Percentiles rank a stretch among this genome's conserved stretches.
Evolutionary conservation across 768 basidiomycete genomes (phyloP).

Genomic region (Paxillus ammoniavirescens): DNA sequence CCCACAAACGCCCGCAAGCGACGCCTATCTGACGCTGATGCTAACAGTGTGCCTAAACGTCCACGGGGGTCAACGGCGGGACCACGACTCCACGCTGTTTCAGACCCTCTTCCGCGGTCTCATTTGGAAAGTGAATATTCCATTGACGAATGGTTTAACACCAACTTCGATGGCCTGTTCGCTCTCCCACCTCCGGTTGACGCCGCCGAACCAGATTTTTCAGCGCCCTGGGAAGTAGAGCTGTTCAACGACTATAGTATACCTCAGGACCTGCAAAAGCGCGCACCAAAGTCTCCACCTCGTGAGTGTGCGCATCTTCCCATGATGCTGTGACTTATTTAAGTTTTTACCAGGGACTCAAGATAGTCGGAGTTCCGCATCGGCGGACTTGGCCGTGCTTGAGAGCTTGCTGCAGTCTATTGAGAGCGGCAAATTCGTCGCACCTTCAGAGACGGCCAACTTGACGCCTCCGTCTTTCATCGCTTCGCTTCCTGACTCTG

Average conservation of each 20-base stretch:
- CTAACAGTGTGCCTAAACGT: slow-evolving; percentile 24
- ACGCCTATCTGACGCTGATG: slow-evolving; percentile 34
- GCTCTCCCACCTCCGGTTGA: slow-evolving; percentile 26
- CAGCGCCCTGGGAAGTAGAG: slow-evolving; percentile 31
- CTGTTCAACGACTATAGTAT: slow-evolving; percentile 28
- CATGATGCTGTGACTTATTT: neutral
- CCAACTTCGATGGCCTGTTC: slow-evolving; percentile 24
- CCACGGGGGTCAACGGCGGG: slow-evolving; percentile 14
- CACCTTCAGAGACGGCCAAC: neutral
- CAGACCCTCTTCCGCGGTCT: slow-evolving; percentile 27
- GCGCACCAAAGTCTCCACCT: neutral
- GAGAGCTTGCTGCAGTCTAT: slow-evolving; percentile 10
- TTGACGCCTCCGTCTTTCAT: neutral
- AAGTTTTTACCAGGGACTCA: neutral
- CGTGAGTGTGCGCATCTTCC: neutral
- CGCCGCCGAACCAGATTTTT: slow-evolving; percentile 21
- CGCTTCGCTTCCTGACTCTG: neutral
- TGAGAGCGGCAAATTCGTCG: neutral
- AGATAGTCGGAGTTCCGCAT: neutral
- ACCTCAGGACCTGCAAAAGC: slow-evolving; percentile 3
- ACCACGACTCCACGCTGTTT: slow-evolving; percentile 26
- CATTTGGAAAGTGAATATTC: slow-evolving; percentile 16
- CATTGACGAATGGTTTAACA: slow-evolving; percentile 37
- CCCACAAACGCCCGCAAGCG: no score
- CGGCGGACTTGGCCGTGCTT: neutral